A percentile compares a stretch with the other conserved stretches of the same genome.
Evolutionary conservation across 108 stramenopile species (phyloP).

Genomic region (Schizochytrium sp.): DNA sequence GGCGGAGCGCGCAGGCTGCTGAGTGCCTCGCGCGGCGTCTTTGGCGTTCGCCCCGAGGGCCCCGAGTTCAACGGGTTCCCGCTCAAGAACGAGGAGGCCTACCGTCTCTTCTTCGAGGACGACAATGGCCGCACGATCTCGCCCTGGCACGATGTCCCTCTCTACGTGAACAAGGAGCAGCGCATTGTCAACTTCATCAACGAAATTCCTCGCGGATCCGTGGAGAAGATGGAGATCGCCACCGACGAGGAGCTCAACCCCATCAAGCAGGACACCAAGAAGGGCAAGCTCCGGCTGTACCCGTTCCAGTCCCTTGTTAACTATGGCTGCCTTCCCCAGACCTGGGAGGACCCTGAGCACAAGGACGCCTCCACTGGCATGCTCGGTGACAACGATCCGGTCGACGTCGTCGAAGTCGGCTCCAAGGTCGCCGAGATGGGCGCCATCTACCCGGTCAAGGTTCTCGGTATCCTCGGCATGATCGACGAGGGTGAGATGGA

Average conservation of each 20-base stretch:
- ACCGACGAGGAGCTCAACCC: constrained; percentile 92
- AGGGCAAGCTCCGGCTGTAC: constrained; percentile 92
- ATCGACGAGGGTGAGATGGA: constrained; percentile 99
- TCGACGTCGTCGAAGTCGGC: constrained; percentile 98
- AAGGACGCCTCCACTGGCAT: constrained; percentile 79
- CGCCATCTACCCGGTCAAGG: constrained; percentile 81
- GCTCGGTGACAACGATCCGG: constrained; percentile 94
- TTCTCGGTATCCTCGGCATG: constrained; percentile 96
- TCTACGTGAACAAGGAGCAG: constrained; percentile 28
- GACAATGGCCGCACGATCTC: constrained; percentile 41
- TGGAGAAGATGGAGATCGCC: constrained; percentile 97
- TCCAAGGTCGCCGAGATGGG: constrained; percentile 65
- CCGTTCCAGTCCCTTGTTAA: constrained; percentile 77
- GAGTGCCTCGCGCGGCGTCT: neutral
- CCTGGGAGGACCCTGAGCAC: constrained; percentile 78
- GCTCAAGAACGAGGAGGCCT: constrained; percentile 20
- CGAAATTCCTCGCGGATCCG: constrained; percentile 96
- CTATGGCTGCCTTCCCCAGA: constrained; percentile 94
- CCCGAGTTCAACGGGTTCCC: neutral
- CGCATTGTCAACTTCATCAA: constrained; percentile 77
- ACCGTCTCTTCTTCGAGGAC: constrained; percentile 21
- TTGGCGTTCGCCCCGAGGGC: neutral
- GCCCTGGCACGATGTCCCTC: constrained; percentile 62
- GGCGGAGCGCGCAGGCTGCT: neutral
- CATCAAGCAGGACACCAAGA: constrained; percentile 95